Base-by-base conservation (phyloP, 1,284 basidiomycete genomes). In the Pholiota adiposa region DNA sequence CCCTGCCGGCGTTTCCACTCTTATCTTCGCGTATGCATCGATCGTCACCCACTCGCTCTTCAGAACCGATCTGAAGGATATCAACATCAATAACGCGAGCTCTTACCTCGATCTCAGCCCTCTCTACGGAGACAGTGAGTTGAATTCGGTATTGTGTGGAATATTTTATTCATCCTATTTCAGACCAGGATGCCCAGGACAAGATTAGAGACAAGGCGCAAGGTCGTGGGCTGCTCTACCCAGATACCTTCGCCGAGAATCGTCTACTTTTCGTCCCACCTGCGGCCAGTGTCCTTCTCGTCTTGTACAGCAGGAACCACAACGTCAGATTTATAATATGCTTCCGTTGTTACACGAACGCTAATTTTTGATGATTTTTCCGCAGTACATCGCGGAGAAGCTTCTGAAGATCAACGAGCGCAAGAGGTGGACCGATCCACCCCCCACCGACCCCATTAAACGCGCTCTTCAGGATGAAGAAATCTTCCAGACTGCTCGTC, bases 61-160 rank as follows among this genome's bases (percentile, higher is more conserved):
- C 73, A 69, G 77, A 16, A 79, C 79, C 2, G 74, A 78, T 55
- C 64, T 65, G 6, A 55, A 65, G 1, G 72, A 81, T 54, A 72
- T 69, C 60, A 73, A 68, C 40, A 80, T 81, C 67, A 88, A 88
- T 70, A 74, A 80, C 44, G 81, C 86, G 3, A 81, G 79, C 33
- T 84, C 82, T 3, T 88, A 87, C 64, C 77, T 88, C 54, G 86
- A 88, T 61, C 73, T 87, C n/a, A 80, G 79, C 50, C 75, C 74
- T 4, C 63, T 79, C 1, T 80, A 81, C 64, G 80, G 80, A 8
- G 70, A 73, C 54, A 77, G 76, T 78, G 44, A 53, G 76, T 64
- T 4, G n/a, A n/a, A n/a, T n/a, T n/a, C n/a, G n/a, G n/a, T n/a
- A n/a, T n/a, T n/a, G n/a, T n/a, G n/a, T n/a, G n/a, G n/a, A n/a